These are phyloP conservation scores for Fusarium sp. DNA, from an alignment of 2,329 filamentous ascomycete species.

Conservation along the genomic window DNA sequence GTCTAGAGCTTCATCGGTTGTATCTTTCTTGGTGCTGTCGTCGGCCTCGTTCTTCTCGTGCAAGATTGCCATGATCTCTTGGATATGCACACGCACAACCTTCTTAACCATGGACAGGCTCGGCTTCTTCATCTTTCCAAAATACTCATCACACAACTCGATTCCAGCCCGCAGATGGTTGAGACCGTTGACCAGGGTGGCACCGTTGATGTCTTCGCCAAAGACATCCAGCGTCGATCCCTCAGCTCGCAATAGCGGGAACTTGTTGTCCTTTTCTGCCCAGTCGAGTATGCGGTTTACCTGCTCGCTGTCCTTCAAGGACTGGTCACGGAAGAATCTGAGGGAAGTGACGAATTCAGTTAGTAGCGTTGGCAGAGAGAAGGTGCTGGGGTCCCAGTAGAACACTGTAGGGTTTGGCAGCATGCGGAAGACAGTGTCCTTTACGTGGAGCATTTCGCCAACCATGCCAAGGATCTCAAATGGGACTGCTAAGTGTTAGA, in stretches of 20 bases:
- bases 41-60: constrained; percentile 12
- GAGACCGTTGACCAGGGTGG: constrained; percentile 31
- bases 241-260: constrained; percentile 17
- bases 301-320: constrained; percentile 12
- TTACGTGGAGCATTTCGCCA: constrained; percentile 54
- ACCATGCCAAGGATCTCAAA: constrained; percentile 59
- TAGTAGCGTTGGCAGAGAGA: constrained; percentile 30
- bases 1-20: fast-evolving
- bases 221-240: constrained; percentile 31
- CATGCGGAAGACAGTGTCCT: constrained; percentile 57
- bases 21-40: neutral
- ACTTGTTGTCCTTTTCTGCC: constrained; percentile 28
- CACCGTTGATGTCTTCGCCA: constrained; percentile 28
- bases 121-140: neutral
- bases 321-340: neutral
- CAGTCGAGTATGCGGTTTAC: constrained; percentile 23
- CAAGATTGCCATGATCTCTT: constrained; percentile 31
- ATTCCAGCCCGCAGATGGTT: constrained; percentile 28
- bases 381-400: constrained; percentile 40
- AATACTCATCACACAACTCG: constrained; percentile 31
- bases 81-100: constrained; percentile 31
- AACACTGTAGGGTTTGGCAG: constrained; percentile 58
- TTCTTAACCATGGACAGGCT: constrained; percentile 22
- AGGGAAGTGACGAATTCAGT: constrained; percentile 23
- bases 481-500: constrained; percentile 10